Percentiles rank a stretch among this genome's conserved stretches.
Conservation (phyloP, 2,329 filamentous ascomycete genomes). For the Fusarium subtropicale region DNA sequence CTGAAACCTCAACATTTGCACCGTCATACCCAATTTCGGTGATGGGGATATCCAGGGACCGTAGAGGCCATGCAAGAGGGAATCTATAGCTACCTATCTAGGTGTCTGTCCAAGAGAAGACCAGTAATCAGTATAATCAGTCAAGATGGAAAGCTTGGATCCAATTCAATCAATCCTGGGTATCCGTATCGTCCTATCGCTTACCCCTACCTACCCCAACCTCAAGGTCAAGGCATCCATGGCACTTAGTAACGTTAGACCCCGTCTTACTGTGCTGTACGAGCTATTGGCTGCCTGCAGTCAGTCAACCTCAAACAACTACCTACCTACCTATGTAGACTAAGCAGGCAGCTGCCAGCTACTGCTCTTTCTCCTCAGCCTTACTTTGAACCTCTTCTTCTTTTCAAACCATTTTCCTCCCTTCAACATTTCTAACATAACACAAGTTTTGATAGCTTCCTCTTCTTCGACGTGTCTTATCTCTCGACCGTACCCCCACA, state of each 20-base stretch:
- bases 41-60: neutral
- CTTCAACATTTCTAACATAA: conserved; percentile 2
- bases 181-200: neutral
- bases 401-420: conserved; percentile 1
- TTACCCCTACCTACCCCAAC: neutral
- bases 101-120: neutral
- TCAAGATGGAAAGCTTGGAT: neutral
- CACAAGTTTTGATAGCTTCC: conserved; percentile 12
- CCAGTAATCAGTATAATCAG: neutral
- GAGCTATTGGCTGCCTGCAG: conserved; percentile 45
- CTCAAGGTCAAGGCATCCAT: neutral
- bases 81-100: neutral
- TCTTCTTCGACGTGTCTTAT: neutral
- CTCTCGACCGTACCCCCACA: neutral
- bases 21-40: neutral
- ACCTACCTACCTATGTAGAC: neutral
- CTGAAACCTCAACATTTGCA: neutral
- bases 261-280: conserved; percentile 30
- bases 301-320: conserved; percentile 40
- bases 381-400: conserved; percentile 29
- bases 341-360: conserved; percentile 37
- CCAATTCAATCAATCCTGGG: neutral
- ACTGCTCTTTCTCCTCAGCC: conserved; percentile 37
- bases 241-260: neutral
- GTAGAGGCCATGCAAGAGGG: neutral